Evolutionary conservation across 1,284 basidiomycete species (phyloP), one percentile per base, ranked within the genome.

Genomic region (Anthracocystis walkeri): DNA sequence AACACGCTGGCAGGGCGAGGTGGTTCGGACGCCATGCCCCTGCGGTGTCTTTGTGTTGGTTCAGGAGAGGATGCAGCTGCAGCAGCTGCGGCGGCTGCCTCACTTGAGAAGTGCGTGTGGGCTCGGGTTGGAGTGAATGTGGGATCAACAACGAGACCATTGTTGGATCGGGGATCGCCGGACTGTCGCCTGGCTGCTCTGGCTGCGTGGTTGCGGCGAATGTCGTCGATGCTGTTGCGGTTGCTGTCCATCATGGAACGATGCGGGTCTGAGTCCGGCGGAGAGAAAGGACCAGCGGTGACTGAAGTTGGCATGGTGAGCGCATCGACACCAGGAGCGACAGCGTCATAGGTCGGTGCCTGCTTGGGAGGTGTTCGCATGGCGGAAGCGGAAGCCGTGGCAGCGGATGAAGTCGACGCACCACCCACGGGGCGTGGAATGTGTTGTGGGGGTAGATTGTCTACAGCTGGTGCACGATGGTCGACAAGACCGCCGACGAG

Each of bases 151-250:
- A 71, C 63, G 46, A 71, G 54, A 14, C 68, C 68, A n/a, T 71
- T 71, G 62, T 27, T 23, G 8, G 50, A 27, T 21, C 53, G 53
- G 4, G 51, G 40, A 18, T 61, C 68, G 25, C 20, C 44, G 10
- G 55, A 65, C 46, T 65, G 63, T 14, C 62, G 68, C 46, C 56
- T 51, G 2, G 66, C 79, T 33, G 79, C 70, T 52, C 79, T 62
- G 12, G 75, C 75, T 18, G 79, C 79, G 40, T 81, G 79, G 31
- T 78, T 78, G 58, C 79, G 64, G 23, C 78, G 70, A 46, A 81
- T 81, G 55, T 79, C 79, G 48, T 81, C 79, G 61, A 81, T 81
- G 57, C 72, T 75, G 49, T 63, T 70, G 52, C 79, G 77, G 42
- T 81, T 79, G 72, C 72, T 78, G 50, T 81, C 78, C 40, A 73